These are phyloP conservation scores for Saccharomyces eubayanus DNA, from an alignment of 805 yeast species.

Conservation along the genomic window DNA sequence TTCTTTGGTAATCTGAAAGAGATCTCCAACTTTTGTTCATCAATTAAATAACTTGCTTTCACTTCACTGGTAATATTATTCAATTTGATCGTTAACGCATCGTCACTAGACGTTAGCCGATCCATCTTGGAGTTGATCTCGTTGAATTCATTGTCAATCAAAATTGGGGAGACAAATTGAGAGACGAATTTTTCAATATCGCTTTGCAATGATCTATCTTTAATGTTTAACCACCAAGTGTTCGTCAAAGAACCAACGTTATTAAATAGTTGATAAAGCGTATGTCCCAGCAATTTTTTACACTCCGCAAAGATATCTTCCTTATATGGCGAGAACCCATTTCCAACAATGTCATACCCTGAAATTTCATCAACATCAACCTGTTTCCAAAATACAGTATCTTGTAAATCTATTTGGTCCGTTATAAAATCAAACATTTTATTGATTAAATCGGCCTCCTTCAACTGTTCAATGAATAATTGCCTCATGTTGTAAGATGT, in stretches of 20 bases:
- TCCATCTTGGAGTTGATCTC: slow-evolving; percentile 39
- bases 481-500: slow-evolving; percentile 58
- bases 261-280: slow-evolving; percentile 22
- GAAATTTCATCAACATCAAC: slow-evolving; percentile 19
- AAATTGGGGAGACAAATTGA: slow-evolving; percentile 51
- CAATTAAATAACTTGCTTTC: slow-evolving; percentile 64
- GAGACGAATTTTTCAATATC: slow-evolving; percentile 56
- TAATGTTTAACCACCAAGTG: slow-evolving; percentile 61
- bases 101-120: slow-evolving; percentile 29
- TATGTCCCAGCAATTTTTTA: slow-evolving; percentile 21
- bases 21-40: slow-evolving; percentile 81
- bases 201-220: slow-evolving; percentile 56
- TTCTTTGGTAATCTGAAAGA: slow-evolving; percentile 61
- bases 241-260: slow-evolving; percentile 28
- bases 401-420: slow-evolving; percentile 40
- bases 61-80: slow-evolving; percentile 59
- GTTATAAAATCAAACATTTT: slow-evolving; percentile 47
- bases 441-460: slow-evolving; percentile 39
- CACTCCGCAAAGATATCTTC: slow-evolving; percentile 25
- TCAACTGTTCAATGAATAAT: slow-evolving; percentile 51
- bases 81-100: slow-evolving; percentile 47
- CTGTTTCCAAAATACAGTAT: slow-evolving; percentile 20
- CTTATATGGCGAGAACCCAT: slow-evolving; percentile 17
- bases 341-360: slow-evolving; percentile 12
- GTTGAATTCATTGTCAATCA: slow-evolving; percentile 50